phyloP scores from a whole-genome alignment of 2,329 filamentous ascomycete species.

The Calonectria pseudoreteaudii region DNA sequence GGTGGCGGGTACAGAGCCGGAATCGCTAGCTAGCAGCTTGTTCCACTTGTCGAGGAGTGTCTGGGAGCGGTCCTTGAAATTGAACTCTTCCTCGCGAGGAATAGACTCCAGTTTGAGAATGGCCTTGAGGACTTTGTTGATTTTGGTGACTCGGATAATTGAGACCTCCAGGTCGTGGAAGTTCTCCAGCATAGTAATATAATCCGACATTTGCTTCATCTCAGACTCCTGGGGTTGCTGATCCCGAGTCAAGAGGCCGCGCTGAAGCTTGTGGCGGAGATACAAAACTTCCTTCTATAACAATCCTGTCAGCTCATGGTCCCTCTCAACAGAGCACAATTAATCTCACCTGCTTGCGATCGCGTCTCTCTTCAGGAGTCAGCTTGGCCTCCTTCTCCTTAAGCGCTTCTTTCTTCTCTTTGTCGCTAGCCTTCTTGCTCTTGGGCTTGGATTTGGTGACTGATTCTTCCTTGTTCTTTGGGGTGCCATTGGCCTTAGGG shows the following conservation, averaged over 20 bases:
- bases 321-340: not conserved
- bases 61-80: slow-evolving; percentile 88
- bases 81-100: slow-evolving; percentile 87
- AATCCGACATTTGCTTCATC: slow-evolving; percentile 83
- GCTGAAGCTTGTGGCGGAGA: slow-evolving; percentile 93
- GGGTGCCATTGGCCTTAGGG: slow-evolving; percentile 75
- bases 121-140: slow-evolving; percentile 97
- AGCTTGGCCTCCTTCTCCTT: slow-evolving; percentile 73
- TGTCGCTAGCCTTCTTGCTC: slow-evolving; percentile 69
- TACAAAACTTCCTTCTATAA: slow-evolving; percentile 84
- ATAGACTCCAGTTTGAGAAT: slow-evolving; percentile 90
- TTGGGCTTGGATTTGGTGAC: slow-evolving; percentile 64
- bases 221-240: slow-evolving; percentile 87
- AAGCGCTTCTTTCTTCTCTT: slow-evolving; percentile 60
- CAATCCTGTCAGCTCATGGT: slow-evolving; percentile 46
- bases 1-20: slow-evolving; percentile 53
- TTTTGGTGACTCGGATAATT: slow-evolving; percentile 93
- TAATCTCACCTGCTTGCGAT: slow-evolving; percentile 68
- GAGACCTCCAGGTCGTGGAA: slow-evolving; percentile 84
- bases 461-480: slow-evolving; percentile 69
- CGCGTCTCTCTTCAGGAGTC: slow-evolving; percentile 67
- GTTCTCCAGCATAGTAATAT: slow-evolving; percentile 83
- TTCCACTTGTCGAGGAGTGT: slow-evolving; percentile 90
- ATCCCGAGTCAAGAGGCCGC: slow-evolving; percentile 89
- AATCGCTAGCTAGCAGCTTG: slow-evolving; percentile 77